A percentile compares a stretch with the other conserved stretches of the same genome.
Evolutionary conservation across 306 rosid genomes (phyloP).

Genomic region (Urtica urens): DNA sequence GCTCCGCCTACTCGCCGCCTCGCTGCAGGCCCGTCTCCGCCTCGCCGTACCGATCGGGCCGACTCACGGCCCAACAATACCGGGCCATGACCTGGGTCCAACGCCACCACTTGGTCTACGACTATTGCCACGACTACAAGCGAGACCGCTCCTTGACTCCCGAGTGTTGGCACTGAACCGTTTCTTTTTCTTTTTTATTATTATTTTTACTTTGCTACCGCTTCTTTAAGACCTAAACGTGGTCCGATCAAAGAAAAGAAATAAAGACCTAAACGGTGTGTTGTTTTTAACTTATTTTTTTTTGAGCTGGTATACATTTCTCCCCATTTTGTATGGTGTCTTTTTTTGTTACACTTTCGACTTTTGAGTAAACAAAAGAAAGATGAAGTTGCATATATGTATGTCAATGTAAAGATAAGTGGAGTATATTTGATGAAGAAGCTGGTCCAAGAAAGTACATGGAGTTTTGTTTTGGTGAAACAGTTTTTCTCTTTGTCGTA

Average conservation of each 20-base stretch:
- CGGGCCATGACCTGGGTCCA: constrained; percentile 83
- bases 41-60: constrained; percentile 72
- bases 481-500: too few species aligned
- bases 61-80: constrained; percentile 47
- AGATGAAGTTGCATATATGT: neutral
- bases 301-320: constrained; percentile 10
- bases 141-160: constrained; percentile 83
- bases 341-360: neutral
- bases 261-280: neutral
- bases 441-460: too few species aligned
- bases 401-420: neutral
- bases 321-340: neutral
- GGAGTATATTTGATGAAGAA: too few species aligned
- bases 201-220: neutral
- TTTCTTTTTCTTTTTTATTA: constrained; percentile 13
- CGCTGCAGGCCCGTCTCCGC: constrained; percentile 67
- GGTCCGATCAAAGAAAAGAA: too few species aligned
- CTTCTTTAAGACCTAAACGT: constrained; percentile 10
- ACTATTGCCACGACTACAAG: constrained; percentile 66
- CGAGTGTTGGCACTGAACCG: constrained; percentile 48
- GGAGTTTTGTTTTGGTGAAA: too few species aligned
- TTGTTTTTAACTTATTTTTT: constrained; percentile 1
- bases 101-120: constrained; percentile 57
- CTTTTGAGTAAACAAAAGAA: neutral
- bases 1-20: constrained; percentile 56